Conservation (phyloP, 2,329 filamentous ascomycete genomes). For the Aspergillus sp. region DNA sequence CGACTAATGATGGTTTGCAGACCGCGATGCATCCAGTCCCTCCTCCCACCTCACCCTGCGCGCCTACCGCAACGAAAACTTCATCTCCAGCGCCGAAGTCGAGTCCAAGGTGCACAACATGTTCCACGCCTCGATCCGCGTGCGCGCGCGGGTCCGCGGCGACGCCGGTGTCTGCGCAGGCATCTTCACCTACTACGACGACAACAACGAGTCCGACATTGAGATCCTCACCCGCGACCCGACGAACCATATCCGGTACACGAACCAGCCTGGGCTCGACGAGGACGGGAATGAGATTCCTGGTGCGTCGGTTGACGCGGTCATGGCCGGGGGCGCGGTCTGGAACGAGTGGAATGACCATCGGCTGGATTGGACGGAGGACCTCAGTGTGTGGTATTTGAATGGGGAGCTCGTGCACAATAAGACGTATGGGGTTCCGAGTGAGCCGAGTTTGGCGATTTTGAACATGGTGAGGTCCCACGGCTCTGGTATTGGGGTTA, state of each 20-base stretch:
- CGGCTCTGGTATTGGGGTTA: not conserved
- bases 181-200: constrained; percentile 12
- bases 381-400: constrained; percentile 6
- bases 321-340: not conserved
- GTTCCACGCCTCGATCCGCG: constrained; percentile 4
- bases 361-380: constrained; percentile 9
- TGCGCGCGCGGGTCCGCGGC: constrained; percentile 8
- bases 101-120: not conserved
- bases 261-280: constrained; percentile 11
- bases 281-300: constrained; percentile 7
- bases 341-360: constrained; percentile 12
- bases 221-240: constrained; percentile 10
- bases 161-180: constrained; percentile 6
- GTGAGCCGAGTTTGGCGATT: not conserved
- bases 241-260: constrained; percentile 7
- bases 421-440: constrained; percentile 11
- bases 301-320: not conserved
- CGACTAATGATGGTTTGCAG: not conserved
- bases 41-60: not conserved
- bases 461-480: not conserved
- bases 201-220: constrained; percentile 11
- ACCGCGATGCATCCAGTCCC: not conserved
- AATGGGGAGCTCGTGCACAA: constrained; percentile 1
- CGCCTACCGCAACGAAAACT: constrained; percentile 4
- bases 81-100: constrained; percentile 7